Conservation (phyloP, 2,329 filamentous ascomycete species). For the Curvularia sp. region DNA sequence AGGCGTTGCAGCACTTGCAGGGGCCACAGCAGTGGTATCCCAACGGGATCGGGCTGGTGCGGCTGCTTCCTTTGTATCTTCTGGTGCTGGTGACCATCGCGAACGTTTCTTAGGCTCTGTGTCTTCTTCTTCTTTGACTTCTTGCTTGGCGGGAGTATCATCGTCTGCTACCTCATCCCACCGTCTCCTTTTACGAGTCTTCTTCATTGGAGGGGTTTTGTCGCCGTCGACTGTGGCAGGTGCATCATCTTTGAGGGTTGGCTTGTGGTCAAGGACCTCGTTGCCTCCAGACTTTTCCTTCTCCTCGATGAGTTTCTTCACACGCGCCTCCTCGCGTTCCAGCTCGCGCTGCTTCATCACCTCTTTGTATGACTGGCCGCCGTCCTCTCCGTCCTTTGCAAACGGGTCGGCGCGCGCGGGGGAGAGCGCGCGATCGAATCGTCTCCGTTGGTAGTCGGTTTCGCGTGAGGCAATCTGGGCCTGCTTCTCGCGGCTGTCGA, state of each 20-base stretch:
- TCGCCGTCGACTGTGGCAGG: conserved; percentile 71
- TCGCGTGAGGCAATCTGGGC: conserved; percentile 91
- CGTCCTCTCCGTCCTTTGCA: conserved; percentile 73
- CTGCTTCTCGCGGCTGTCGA: conserved; percentile 85
- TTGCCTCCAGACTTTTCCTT: conserved; percentile 69
- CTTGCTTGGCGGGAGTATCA: conserved; percentile 24
- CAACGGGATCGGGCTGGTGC: conserved; percentile 45
- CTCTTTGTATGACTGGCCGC: conserved; percentile 84
- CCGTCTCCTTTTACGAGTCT: conserved; percentile 77
- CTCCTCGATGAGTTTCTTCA: conserved; percentile 79
- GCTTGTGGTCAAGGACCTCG: conserved; percentile 69
- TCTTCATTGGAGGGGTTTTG: conserved; percentile 70
- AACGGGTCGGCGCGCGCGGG: conserved; percentile 88
- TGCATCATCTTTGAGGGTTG: conserved; percentile 73
- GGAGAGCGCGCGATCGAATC: conserved; percentile 83
- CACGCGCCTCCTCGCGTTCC: conserved; percentile 90
- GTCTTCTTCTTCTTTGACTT: conserved; percentile 30
- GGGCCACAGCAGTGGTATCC: conserved; percentile 44
- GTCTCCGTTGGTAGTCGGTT: conserved; percentile 96
- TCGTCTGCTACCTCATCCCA: conserved; percentile 78
- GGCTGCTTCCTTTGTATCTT: conserved; percentile 58
- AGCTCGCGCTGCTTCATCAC: conserved; percentile 90
- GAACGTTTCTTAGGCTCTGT: conserved; percentile 65
- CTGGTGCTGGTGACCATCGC: conserved; percentile 75
- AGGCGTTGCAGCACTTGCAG: conserved; percentile 32